Evolutionary conservation across 2,329 filamentous ascomycete genomes (phyloP), one percentile per base, ranked within the genome.

Genomic region (Xylaria digitata): DNA sequence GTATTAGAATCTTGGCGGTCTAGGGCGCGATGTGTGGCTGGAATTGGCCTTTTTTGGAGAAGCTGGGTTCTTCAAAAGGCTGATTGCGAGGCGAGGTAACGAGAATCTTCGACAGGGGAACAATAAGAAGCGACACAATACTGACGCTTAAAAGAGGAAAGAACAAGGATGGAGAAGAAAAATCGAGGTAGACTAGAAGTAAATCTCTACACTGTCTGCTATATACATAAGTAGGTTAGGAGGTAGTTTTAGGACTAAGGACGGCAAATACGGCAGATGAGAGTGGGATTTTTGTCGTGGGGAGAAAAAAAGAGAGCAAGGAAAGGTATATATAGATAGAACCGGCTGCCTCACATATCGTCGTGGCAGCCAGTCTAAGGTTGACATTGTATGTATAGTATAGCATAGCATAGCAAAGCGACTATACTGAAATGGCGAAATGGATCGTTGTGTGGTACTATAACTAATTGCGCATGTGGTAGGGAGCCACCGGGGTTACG

Each of bases 1-100:
- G 15, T 2, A 52, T 56, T 40, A 30, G 43, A 34, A 37, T 57
- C 61, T 65, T 60, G 54, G 62, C 54, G 62, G 49, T 57, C 58
- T 52, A 40, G 37, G 48, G 54, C 21, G 21, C 37, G 53, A 55
- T 30, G 37, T 26, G 26, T 42, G 37, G 42, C 23, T 45, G n/a
- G 32, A 32, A 45, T 23, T 48, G 3, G 23, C 26, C 13, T 26
- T 34, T 34, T 34, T 40, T 40, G 37, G 37, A 40, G 37, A 40
- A 40, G 13, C 11, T 40, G 37, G 37, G 37, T 9, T 13, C 13
- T 13, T 13, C 13, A 15, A 40, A 40, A 40, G 15, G 37, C 13
- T 11, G 11, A 15, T 40, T 40, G 37, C 11, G 37, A 15, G 11
- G 37, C 11, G 37, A 15, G 11, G 13, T 13, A 15, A 40, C 15